Conservation (phyloP, 139 green algal genomes). For the Tetradesmus lagerheimii region DNA sequence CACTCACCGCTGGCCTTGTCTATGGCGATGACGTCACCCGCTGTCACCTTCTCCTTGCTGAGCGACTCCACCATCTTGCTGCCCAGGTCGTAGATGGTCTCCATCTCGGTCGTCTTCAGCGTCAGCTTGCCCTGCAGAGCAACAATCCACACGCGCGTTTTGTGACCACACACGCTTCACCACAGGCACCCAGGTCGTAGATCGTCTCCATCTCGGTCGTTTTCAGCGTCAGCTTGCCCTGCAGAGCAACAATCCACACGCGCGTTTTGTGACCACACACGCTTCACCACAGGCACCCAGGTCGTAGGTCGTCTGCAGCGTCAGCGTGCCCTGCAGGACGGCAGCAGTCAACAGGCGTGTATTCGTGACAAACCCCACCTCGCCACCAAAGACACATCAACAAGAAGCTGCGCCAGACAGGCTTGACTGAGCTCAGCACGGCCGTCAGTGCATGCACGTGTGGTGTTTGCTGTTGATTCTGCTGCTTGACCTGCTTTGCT, state of each 20-base stretch:
- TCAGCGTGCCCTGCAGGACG: too few relatives aligned
- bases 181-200: conserved; percentile 91
- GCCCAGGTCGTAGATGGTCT: conserved; percentile 99
- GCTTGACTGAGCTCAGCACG: too few relatives aligned
- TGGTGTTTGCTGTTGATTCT: too few relatives aligned
- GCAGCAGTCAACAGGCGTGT: background rate
- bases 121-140: conserved; percentile 93
- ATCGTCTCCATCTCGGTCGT: conserved; percentile 99
- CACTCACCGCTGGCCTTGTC: conserved; percentile 91
- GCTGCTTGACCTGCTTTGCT: too few relatives aligned
- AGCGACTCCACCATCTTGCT: conserved; percentile 94
- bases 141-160: background rate
- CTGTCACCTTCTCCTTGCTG: conserved; percentile 92
- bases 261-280: conserved; percentile 44
- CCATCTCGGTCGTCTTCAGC: conserved; percentile 99
- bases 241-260: too few relatives aligned
- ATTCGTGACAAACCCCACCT: too few relatives aligned
- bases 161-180: background rate
- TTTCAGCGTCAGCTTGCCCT: conserved; percentile 98
- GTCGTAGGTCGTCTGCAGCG: conserved; percentile 97
- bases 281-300: conserved; percentile 95
- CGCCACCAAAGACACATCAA: too few relatives aligned
- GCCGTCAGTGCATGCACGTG: too few relatives aligned
- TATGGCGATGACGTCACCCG: conserved; percentile 97
- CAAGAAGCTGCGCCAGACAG: too few relatives aligned